phyloP scores from a whole-genome alignment of 176 grass and related monocot species.

The Triticum aestivum region DNA sequence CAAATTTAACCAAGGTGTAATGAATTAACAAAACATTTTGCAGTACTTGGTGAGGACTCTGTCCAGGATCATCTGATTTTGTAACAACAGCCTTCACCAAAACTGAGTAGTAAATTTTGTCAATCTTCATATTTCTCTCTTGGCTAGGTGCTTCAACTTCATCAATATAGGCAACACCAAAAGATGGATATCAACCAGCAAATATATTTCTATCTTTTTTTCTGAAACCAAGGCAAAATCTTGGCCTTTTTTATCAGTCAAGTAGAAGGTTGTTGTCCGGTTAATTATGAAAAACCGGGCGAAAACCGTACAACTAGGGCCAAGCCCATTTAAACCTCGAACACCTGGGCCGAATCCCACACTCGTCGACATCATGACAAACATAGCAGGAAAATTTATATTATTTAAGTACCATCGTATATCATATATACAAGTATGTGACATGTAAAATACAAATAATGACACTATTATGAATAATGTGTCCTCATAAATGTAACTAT shows the following conservation, averaged over 20 bases:
- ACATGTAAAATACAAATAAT: neutral
- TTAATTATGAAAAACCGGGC: no score
- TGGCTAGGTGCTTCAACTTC: conserved; percentile 64
- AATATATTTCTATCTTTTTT: conserved; percentile 1
- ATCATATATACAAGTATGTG: neutral
- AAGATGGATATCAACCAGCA: conserved; percentile 56
- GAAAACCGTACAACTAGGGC: no score
- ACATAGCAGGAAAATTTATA: no score
- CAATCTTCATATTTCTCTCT: conserved; percentile 52
- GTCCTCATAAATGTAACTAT: neutral
- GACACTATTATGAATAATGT: neutral
- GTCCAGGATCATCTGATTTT: conserved; percentile 64
- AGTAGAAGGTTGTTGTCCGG: no score
- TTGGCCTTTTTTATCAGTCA: no score
- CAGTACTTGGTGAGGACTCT: conserved; percentile 87
- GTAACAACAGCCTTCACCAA: conserved; percentile 81
- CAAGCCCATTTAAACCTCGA: no score
- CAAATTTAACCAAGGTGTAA: conserved; percentile 6
- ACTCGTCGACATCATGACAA: no score
- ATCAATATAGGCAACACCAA: conserved; percentile 79
- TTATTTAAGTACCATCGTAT: neutral
- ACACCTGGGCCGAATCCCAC: no score
- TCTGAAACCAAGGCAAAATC: no score
- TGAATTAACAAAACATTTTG: conserved; percentile 25
- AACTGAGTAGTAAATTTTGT: conserved; percentile 85